These are phyloP conservation scores for Boletus vermiculosoides DNA, from an alignment of 768 basidiomycete species.

Conservation along the genomic window DNA sequence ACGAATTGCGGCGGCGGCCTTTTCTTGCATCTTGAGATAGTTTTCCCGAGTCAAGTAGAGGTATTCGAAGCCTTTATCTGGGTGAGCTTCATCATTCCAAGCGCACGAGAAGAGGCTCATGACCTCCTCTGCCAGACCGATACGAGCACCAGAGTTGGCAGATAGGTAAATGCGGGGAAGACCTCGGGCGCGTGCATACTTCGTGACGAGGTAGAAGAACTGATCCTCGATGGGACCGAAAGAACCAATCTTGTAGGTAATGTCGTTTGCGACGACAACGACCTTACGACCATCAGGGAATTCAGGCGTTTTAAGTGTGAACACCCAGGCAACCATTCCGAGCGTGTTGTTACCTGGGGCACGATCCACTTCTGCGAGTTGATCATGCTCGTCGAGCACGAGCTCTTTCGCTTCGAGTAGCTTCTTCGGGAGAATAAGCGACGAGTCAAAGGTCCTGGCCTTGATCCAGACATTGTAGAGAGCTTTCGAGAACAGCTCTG, in stretches of 20 bases:
- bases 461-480: constrained; percentile 90
- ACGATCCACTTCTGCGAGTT: constrained; percentile 86
- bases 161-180: constrained; percentile 96
- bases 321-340: constrained; percentile 99
- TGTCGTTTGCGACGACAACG: constrained; percentile 95
- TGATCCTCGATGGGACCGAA: constrained; percentile 96
- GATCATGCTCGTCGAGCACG: constrained; percentile 90
- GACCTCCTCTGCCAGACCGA: constrained; percentile 93
- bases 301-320: constrained; percentile 89
- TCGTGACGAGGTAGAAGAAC: constrained; percentile 93
- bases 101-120: constrained; percentile 85
- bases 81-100: constrained; percentile 78
- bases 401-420: constrained; percentile 86
- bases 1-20: constrained; percentile 72
- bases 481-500: constrained; percentile 97
- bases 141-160: constrained; percentile 97
- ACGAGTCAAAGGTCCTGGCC: constrained; percentile 60
- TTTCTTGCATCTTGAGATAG: constrained; percentile 84
- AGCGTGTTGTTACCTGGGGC: constrained; percentile 92
- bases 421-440: constrained; percentile 70
- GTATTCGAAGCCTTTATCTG: constrained; percentile 95
- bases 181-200: constrained; percentile 86
- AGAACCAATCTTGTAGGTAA: constrained; percentile 97
- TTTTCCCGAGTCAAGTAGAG: constrained; percentile 94
- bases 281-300: constrained; percentile 83